Evolutionary conservation across 495 filamentous ascomycete genomes (phyloP).

Genomic region (Terfezia claveryi): DNA sequence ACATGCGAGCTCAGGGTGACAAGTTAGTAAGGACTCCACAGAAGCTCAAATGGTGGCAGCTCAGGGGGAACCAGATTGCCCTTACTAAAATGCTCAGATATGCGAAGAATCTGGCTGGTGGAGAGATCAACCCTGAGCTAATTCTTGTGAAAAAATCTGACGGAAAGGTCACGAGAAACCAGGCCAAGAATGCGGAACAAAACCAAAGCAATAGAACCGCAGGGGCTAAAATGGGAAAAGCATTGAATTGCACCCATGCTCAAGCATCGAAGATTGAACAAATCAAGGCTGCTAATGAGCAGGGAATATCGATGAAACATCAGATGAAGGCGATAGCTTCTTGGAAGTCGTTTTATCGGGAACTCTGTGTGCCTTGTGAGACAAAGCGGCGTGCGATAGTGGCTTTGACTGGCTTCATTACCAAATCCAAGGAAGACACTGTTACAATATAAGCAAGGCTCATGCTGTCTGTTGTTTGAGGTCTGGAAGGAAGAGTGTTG

Average conservation of each 20-base stretch:
- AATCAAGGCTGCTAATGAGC: not conserved
- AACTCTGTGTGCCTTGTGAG: not conserved
- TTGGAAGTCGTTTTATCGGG: not conserved
- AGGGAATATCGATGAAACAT: not conserved
- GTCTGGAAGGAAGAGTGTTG: not conserved
- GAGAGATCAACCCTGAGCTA: not conserved
- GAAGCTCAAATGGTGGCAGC: not conserved
- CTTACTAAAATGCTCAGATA: not conserved
- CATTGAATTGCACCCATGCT: not conserved
- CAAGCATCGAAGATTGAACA: not conserved
- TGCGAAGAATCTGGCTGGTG: not conserved
- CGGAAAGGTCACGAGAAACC: slow-evolving; percentile 7
- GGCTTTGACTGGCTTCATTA: not conserved
- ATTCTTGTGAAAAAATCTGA: not conserved
- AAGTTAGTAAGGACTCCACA: not conserved
- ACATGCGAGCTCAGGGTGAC: too few species aligned
- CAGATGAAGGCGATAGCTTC: not conserved
- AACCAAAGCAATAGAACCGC: not conserved
- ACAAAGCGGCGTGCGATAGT: not conserved
- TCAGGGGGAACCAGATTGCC: not conserved
- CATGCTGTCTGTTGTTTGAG: not conserved
- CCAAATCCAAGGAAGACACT: not conserved
- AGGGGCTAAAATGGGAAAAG: slow-evolving; percentile 11
- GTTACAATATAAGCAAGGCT: not conserved
- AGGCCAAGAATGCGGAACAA: not conserved